phyloP scores from a whole-genome alignment of 2,329 filamentous ascomycete species.

The Penicillium occitanis region DNA sequence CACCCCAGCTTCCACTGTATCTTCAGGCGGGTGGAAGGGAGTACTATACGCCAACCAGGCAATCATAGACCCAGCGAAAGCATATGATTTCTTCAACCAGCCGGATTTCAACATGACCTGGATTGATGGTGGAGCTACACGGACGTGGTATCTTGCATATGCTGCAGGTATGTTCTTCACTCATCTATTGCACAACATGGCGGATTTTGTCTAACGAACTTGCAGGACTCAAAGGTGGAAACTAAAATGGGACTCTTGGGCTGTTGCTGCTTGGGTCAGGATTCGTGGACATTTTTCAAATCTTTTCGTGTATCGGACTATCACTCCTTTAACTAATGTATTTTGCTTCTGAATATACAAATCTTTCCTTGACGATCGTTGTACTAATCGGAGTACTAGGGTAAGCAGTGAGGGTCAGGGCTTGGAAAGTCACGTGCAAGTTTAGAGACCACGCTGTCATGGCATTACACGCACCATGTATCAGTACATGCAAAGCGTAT shows the following conservation, averaged over 20 bases:
- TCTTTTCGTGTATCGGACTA: background rate
- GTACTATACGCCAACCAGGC: conserved; percentile 81
- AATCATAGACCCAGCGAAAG: conserved; percentile 66
- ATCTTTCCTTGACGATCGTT: no score
- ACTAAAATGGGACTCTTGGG: background rate
- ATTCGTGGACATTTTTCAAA: conserved; percentile 14
- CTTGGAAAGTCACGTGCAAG: background rate
- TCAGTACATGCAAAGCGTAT: background rate
- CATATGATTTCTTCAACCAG: conserved; percentile 73
- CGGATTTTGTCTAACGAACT: conserved; percentile 5
- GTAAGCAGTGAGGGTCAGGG: background rate
- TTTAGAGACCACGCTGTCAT: background rate
- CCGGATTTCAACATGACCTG: conserved; percentile 64
- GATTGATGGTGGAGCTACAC: conserved; percentile 73
- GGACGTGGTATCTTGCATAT: conserved; percentile 82
- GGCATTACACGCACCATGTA: background rate
- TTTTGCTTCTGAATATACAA: background rate
- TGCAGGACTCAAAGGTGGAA: conserved; percentile 18
- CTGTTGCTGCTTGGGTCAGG: background rate
- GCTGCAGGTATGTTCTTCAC: conserved; percentile 59
- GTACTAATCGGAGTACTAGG: background rate
- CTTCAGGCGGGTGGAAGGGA: conserved; percentile 75
- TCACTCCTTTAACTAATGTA: background rate
- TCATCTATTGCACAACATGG: background rate
- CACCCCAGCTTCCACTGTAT: conserved; percentile 55